Evolutionary conservation across 768 basidiomycete species (phyloP), one percentile per base, ranked within the genome.

Genomic region (Leccinum pellstonianum): DNA sequence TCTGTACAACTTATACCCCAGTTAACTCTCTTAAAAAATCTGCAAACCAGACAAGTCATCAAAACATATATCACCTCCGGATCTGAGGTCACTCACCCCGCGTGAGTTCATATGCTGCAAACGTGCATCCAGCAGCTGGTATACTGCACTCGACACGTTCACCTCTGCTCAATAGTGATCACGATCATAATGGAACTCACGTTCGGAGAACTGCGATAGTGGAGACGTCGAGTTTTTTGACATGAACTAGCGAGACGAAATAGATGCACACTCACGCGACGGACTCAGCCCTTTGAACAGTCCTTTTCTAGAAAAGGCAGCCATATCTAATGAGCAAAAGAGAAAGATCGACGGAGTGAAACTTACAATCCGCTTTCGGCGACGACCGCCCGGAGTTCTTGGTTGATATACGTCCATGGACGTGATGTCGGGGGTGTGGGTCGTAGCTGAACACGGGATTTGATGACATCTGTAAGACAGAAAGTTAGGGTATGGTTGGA

Each of bases 41-140:
- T 72, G 55, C 8, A 11, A 1, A 5, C 38, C 1, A 0, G 25
- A 23, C 1, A 17, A 33, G 23, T 4, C 19, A 31, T 1, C 12
- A 37, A 37, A 51, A 46, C 2, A 17, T 6, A 37, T 2, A 31
- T 55, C 37, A 58, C 35, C 1, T 10, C 19, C 14, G 1, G 21
- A 19, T 21, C 2, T 15, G 12, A 59, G 3, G 23, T 27, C 5
- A 66, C 81, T 57, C 55, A 86, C 87, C 88, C 77, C 91, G 76
- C 0, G 87, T 91, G 27, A 95, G 68, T 72, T 97, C 94, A 67
- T 90, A 97, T 0, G 90, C 90, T 11, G 91, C 88, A 64, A 97
- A 96, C 3, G 95, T 97, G 64, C 88, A 87, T 47, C 86, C 95
- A 12, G 93, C 94, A 5, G 95, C 91, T 14, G 95, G 95, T 67